Evolutionary conservation across 2,329 filamentous ascomycete species (phyloP).

Genomic region (Trichoderma pleuroti): DNA sequence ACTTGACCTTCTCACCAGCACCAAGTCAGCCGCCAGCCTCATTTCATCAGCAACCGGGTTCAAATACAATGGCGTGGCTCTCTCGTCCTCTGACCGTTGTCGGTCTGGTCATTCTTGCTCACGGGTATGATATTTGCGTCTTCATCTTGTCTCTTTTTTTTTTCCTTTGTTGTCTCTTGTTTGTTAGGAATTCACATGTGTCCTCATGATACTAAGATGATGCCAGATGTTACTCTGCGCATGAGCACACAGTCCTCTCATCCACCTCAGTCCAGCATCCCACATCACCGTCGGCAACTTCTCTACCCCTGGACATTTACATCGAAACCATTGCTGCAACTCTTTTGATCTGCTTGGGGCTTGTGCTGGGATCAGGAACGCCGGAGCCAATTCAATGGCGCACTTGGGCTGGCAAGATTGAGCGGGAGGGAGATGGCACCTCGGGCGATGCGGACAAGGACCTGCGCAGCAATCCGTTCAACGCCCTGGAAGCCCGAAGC

Average conservation of each 20-base stretch:
- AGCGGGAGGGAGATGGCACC: constrained; percentile 65
- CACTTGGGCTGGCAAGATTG: constrained; percentile 79
- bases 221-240: constrained; percentile 85
- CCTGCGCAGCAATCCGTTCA: constrained; percentile 74
- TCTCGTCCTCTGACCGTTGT: constrained; percentile 14
- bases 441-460: constrained; percentile 67
- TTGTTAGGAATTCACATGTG: neutral
- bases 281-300: constrained; percentile 39
- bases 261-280: constrained; percentile 49
- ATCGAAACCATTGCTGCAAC: constrained; percentile 82
- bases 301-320: constrained; percentile 79
- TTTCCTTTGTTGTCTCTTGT: neutral
- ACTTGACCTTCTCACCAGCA: neutral
- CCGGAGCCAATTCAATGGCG: constrained; percentile 83
- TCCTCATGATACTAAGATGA: neutral
- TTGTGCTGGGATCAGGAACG: constrained; percentile 72
- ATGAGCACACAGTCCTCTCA: constrained; percentile 80
- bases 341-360: constrained; percentile 73
- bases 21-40: neutral
- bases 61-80: constrained; percentile 4
- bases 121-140: neutral
- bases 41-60: neutral
- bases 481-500: constrained; percentile 70
- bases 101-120: constrained; percentile 12
- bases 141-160: neutral